Conservation (phyloP, 345 rosid species). For the Angophora floribunda region DNA sequence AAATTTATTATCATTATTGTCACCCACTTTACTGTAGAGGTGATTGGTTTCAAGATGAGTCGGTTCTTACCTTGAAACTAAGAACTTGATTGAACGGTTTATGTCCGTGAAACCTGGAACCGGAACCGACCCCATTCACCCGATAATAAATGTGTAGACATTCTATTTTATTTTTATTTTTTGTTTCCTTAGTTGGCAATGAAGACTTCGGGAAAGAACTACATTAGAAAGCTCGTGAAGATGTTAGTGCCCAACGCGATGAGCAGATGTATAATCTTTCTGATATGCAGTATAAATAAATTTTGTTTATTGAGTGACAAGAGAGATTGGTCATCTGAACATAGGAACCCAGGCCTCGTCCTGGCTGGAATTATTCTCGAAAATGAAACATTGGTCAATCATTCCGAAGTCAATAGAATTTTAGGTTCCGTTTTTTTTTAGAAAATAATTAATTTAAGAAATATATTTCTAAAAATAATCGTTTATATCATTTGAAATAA, state of each 20-base stretch:
- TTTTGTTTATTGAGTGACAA: background rate
- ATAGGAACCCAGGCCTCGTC: background rate
- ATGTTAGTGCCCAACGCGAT: background rate
- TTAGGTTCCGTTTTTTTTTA: background rate
- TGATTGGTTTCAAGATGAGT: background rate
- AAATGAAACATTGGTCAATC: background rate
- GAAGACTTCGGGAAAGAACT: background rate
- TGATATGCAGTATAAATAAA: background rate
- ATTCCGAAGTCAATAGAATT: background rate
- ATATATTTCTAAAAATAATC: no score
- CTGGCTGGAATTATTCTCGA: background rate
- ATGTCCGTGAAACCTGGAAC: background rate
- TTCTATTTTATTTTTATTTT: background rate
- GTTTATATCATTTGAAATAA: rapidly evolving
- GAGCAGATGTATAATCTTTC: no score
- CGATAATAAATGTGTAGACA: background rate
- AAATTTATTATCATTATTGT: rapidly evolving
- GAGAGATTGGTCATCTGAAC: background rate
- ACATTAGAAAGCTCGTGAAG: background rate
- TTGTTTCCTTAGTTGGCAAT: background rate
- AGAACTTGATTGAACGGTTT: background rate
- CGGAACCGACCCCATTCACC: rapidly evolving
- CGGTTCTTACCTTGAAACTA: rapidly evolving
- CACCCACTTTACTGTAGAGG: background rate
- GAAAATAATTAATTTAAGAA: no score